phyloP scores from a whole-genome alignment of 2,329 filamentous ascomycete species.

The Rhexocercosporidium sp. region DNA sequence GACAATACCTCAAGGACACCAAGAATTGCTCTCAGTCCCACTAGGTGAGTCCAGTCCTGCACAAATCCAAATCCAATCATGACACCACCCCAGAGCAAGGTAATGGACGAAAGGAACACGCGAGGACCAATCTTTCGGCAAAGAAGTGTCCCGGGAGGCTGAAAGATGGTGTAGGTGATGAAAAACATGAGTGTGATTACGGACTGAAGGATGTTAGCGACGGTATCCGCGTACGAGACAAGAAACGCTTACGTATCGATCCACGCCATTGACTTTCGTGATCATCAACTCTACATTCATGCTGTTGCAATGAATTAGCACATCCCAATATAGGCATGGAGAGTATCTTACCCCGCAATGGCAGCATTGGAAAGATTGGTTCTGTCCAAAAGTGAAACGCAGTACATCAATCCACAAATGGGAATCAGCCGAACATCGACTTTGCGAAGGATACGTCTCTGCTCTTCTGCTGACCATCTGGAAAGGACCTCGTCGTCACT shows the following conservation, averaged over 20 bases:
- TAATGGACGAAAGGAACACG: slow-evolving; percentile 56
- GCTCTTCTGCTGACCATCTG: slow-evolving; percentile 49
- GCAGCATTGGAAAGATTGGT: slow-evolving; percentile 74
- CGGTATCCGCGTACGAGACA: background rate
- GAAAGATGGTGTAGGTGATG: slow-evolving; percentile 72
- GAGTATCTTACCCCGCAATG: slow-evolving; percentile 61
- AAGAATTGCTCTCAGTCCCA: slow-evolving; percentile 35
- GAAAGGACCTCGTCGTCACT: slow-evolving; percentile 4
- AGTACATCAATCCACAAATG: slow-evolving; percentile 71
- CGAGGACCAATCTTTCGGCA: slow-evolving; percentile 69
- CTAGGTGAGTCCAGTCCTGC: slow-evolving; percentile 32
- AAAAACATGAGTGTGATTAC: slow-evolving; percentile 65
- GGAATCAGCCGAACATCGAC: slow-evolving; percentile 70
- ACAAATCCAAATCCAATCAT: slow-evolving; percentile 48
- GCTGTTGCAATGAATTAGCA: background rate
- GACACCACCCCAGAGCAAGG: slow-evolving; percentile 47
- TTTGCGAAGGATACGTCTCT: slow-evolving; percentile 70
- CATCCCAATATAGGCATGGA: background rate
- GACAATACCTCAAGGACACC: slow-evolving; percentile 33
- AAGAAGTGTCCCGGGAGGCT: slow-evolving; percentile 71
- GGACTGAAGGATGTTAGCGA: background rate
- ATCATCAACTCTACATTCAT: slow-evolving; percentile 20
- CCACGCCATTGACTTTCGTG: slow-evolving; percentile 14
- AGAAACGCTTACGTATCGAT: slow-evolving; percentile 2
- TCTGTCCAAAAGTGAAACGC: slow-evolving; percentile 76